Conservation (phyloP, 768 basidiomycete genomes). For the Infundibulicybe gibba region DNA sequence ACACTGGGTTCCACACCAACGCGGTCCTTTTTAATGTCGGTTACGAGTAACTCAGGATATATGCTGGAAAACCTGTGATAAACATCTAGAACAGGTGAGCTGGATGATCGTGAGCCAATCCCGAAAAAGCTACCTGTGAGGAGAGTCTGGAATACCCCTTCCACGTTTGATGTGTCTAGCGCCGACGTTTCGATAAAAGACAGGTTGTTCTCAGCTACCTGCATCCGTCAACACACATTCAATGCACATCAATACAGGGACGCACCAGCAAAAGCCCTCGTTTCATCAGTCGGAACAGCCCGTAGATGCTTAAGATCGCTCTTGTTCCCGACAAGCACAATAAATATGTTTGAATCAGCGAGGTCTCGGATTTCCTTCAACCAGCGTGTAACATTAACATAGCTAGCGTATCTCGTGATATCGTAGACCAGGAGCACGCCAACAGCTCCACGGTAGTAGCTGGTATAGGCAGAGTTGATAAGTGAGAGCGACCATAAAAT, state of each 20-base stretch:
- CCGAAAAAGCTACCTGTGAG: conserved; percentile 76
- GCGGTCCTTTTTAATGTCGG: too few relatives aligned
- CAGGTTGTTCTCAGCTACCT: conserved; percentile 80
- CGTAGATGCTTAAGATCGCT: conserved; percentile 97
- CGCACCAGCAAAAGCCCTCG: conserved; percentile 85
- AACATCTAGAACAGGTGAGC: too few relatives aligned
- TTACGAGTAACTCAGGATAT: conserved; percentile 83
- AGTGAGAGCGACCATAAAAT: conserved; percentile 1
- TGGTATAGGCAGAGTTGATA: conserved; percentile 25
- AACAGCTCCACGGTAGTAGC: conserved; percentile 97
- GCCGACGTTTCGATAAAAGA: conserved; percentile 99
- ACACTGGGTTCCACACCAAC: too few relatives aligned
- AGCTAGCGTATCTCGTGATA: conserved; percentile 92
- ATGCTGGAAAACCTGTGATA: too few relatives aligned
- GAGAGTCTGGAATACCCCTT: conserved; percentile 95
- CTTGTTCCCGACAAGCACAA: conserved; percentile 98
- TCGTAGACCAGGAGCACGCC: conserved; percentile 93
- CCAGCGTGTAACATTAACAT: conserved; percentile 93
- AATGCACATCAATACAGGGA: conserved; percentile 11
- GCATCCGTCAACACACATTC: conserved; percentile 5
- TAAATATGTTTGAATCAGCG: conserved; percentile 89
- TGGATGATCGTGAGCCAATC: too few relatives aligned
- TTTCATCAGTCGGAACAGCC: conserved; percentile 97
- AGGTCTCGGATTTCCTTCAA: conserved; percentile 95
- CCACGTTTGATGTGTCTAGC: conserved; percentile 99